Conservation (phyloP, 371 early-diverging fungal species). For the Actinomortierella wolfii region DNA sequence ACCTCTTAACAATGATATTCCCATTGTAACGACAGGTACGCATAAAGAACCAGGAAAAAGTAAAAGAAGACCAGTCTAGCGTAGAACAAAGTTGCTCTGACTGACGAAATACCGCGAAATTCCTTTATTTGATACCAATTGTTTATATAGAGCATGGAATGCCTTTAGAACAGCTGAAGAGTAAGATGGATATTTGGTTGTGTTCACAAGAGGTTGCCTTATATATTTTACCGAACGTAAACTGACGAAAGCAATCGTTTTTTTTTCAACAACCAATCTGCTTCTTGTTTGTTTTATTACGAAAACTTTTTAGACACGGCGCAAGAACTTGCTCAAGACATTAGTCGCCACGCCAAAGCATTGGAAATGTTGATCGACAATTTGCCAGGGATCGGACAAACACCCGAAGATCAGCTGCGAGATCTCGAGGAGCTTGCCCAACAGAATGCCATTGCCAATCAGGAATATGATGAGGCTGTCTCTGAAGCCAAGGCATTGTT, state of each 20-base stretch:
- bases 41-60: background rate
- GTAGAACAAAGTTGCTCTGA: too few species aligned
- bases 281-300: too few species aligned
- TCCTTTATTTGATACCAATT: too few species aligned
- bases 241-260: background rate
- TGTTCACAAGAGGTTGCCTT: too few species aligned
- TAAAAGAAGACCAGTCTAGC: background rate
- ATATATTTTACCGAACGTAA: too few species aligned
- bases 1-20: slow-evolving; percentile 29
- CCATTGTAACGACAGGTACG: slow-evolving; percentile 34
- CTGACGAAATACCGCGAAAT: too few species aligned
- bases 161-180: slow-evolving; percentile 28
- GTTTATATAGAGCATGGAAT: slow-evolving; percentile 25
- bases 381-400: slow-evolving; percentile 66
- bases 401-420: slow-evolving; percentile 68
- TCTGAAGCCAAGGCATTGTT: slow-evolving; percentile 46
- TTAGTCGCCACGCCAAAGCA: slow-evolving; percentile 73
- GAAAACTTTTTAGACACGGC: slow-evolving; percentile 52
- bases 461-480: slow-evolving; percentile 57
- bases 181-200: slow-evolving; percentile 5
- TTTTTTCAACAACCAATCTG: background rate
- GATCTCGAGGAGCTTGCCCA: slow-evolving; percentile 32
- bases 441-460: slow-evolving; percentile 51
- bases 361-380: slow-evolving; percentile 71
- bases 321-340: slow-evolving; percentile 65